A percentile compares a stretch with the other conserved stretches of the same genome.
phyloP scores from a whole-genome alignment of 2,329 filamentous ascomycete genomes.

The Monilinia fructicola region DNA sequence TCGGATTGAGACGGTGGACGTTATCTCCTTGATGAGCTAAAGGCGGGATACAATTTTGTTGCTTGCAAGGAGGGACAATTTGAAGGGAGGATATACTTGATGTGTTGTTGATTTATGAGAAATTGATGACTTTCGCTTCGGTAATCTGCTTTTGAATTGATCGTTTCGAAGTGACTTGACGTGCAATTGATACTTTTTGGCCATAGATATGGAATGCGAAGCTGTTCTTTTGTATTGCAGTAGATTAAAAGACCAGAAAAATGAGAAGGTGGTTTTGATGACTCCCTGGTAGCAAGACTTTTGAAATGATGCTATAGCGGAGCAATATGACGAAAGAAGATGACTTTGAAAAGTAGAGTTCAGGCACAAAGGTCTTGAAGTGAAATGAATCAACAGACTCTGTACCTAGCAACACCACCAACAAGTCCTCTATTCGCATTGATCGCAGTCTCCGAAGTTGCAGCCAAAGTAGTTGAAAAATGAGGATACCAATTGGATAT shows the following conservation, averaged over 20 bases:
- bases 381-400: too few species aligned
- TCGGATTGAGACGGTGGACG: background rate
- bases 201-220: background rate
- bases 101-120: background rate
- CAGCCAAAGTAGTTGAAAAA: background rate
- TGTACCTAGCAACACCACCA: too few species aligned
- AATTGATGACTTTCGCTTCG: conserved; percentile 6
- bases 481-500: too few species aligned
- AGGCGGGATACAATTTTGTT: background rate
- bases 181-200: background rate
- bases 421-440: too few species aligned
- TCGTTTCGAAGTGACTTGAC: background rate
- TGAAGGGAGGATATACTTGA: background rate
- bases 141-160: background rate
- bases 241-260: background rate
- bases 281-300: background rate
- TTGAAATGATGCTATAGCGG: background rate
- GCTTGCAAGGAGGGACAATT: background rate
- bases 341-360: background rate
- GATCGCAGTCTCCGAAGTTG: too few species aligned
- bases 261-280: background rate
- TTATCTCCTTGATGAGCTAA: background rate
- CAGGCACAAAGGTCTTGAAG: too few species aligned
- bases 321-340: background rate
- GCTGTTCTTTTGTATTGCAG: background rate